These are phyloP conservation scores for Sporopachydermia cereana DNA, from an alignment of 1,139 yeast species.

Conservation along the genomic window DNA sequence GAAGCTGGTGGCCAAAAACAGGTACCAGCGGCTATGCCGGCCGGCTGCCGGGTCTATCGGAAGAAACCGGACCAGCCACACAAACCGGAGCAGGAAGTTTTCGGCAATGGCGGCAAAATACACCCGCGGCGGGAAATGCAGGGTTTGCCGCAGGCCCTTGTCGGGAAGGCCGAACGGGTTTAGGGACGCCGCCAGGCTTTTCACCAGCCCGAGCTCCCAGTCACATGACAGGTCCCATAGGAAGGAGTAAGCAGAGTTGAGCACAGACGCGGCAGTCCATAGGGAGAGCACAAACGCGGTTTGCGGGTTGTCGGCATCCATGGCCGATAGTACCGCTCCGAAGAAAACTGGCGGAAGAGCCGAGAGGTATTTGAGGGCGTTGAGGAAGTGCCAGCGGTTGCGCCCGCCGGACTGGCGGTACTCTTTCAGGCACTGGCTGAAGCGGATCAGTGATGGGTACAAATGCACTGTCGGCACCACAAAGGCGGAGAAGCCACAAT, in stretches of 20 bases:
- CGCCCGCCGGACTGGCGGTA: slow-evolving; percentile 35
- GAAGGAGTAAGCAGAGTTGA: slow-evolving; percentile 69
- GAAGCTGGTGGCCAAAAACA: slow-evolving; percentile 11
- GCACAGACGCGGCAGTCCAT: slow-evolving; percentile 42
- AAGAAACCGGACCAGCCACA: slow-evolving; percentile 40
- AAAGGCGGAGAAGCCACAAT: slow-evolving; percentile 24
- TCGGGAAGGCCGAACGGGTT: slow-evolving; percentile 5
- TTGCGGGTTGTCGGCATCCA: not conserved
- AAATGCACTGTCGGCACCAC: slow-evolving; percentile 41
- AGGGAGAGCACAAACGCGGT: slow-evolving; percentile 13
- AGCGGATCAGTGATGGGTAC: slow-evolving; percentile 60
- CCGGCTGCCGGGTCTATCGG: slow-evolving; percentile 10
- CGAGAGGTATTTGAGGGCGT: slow-evolving; percentile 62
- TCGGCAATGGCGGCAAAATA: slow-evolving; percentile 45
- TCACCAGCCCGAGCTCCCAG: slow-evolving; percentile 66
- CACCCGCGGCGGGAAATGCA: slow-evolving; percentile 24
- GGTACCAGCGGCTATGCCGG: not conserved
- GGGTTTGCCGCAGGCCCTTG: slow-evolving; percentile 20
- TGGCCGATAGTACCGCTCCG: slow-evolving; percentile 14
- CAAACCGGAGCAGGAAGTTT: slow-evolving; percentile 56
- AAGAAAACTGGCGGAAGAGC: slow-evolving; percentile 50
- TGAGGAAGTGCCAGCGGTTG: slow-evolving; percentile 47
- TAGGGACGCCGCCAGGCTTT: slow-evolving; percentile 12
- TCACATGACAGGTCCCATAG: slow-evolving; percentile 85
- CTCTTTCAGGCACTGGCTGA: slow-evolving; percentile 73